These are phyloP conservation scores for Choanephora cucurbitarum DNA, from an alignment of 371 early-diverging fungal species.

Conservation along the genomic window DNA sequence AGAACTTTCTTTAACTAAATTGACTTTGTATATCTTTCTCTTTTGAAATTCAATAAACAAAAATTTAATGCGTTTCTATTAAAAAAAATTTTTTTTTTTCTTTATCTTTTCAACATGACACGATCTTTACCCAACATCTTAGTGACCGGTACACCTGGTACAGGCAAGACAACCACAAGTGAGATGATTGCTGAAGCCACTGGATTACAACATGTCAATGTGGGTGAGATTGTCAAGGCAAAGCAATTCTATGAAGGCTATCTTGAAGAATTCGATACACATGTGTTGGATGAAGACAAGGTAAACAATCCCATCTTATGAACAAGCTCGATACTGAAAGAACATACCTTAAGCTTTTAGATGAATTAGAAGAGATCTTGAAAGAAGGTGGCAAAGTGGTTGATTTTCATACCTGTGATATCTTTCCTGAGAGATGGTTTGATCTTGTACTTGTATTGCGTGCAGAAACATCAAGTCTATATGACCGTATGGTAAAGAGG, in stretches of 20 bases:
- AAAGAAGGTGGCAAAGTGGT: slow-evolving; percentile 84
- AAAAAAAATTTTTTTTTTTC: slow-evolving; percentile 3
- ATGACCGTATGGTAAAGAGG: slow-evolving; percentile 85
- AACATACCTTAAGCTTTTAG: slow-evolving; percentile 77
- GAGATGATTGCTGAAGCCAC: slow-evolving; percentile 77
- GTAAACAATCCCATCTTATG: no score
- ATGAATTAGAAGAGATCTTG: slow-evolving; percentile 85
- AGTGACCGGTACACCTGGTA: slow-evolving; percentile 98
- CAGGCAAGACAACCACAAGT: slow-evolving; percentile 95
- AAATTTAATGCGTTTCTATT: no score
- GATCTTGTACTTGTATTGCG: slow-evolving; percentile 94
- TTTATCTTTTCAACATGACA: slow-evolving; percentile 15
- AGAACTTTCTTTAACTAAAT: slow-evolving; percentile 90
- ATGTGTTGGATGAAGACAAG: slow-evolving; percentile 93
- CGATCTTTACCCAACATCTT: slow-evolving; percentile 82
- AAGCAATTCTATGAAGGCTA: slow-evolving; percentile 87
- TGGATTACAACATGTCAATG: slow-evolving; percentile 80
- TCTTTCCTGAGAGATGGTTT: slow-evolving; percentile 97
- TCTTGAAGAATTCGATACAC: slow-evolving; percentile 88
- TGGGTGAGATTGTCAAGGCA: slow-evolving; percentile 87
- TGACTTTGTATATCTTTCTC: no score
- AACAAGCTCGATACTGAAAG: no score
- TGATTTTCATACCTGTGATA: slow-evolving; percentile 92
- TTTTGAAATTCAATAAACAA: no score
- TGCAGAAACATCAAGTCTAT: slow-evolving; percentile 78